Conservation (phyloP, 2,329 filamentous ascomycete species). For the Colletotrichum zoysiae region DNA sequence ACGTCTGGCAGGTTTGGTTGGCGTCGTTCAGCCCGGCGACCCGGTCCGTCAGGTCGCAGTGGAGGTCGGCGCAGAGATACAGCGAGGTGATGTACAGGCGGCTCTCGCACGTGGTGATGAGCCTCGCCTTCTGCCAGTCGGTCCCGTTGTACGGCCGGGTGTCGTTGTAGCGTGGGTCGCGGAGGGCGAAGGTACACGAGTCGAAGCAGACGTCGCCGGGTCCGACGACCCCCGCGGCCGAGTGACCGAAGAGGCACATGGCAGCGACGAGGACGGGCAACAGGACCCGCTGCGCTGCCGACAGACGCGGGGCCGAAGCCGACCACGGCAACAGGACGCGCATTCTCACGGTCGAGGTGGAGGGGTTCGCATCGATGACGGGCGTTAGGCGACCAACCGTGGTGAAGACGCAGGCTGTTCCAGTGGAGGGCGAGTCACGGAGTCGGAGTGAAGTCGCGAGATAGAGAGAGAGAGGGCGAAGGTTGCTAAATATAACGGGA, state of each 20-base stretch:
- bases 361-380: slow-evolving; percentile 21
- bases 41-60: slow-evolving; percentile 50
- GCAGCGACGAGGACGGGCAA: slow-evolving; percentile 6
- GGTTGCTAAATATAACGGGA: background rate
- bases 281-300: slow-evolving; percentile 9
- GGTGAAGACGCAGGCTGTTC: background rate
- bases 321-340: slow-evolving; percentile 10
- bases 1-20: slow-evolving; percentile 52
- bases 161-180: slow-evolving; percentile 50
- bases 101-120: slow-evolving; percentile 49
- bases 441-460: background rate
- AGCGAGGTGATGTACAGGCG: slow-evolving; percentile 48
- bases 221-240: slow-evolving; percentile 19
- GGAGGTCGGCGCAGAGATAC: slow-evolving; percentile 53
- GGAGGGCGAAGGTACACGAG: slow-evolving; percentile 50
- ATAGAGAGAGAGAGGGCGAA: background rate
- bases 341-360: slow-evolving; percentile 31
- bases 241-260: slow-evolving; percentile 27
- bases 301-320: slow-evolving; percentile 9
- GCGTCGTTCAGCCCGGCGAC: slow-evolving; percentile 46
- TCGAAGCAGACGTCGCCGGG: slow-evolving; percentile 47
- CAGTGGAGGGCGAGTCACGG: background rate
- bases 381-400: background rate
- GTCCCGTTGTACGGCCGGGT: slow-evolving; percentile 36
- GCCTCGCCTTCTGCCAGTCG: slow-evolving; percentile 39